Base-by-base conservation (phyloP, 192 early-diverging fungal genomes). In the Ambispora gerdemannii region DNA sequence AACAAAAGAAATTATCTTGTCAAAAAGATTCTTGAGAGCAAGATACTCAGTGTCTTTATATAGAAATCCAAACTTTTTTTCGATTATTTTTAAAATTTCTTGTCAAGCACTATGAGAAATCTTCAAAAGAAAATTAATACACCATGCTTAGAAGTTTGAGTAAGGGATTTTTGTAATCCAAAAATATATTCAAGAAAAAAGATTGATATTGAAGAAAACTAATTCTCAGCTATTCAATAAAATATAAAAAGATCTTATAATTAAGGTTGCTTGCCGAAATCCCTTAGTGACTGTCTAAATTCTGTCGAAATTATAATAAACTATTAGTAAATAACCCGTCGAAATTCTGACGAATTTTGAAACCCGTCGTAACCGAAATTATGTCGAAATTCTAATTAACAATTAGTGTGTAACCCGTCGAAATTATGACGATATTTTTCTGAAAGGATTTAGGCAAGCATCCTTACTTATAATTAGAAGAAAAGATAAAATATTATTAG, bases 101-200 rank as follows among this genome's bases (percentile, higher is more conserved):
- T 55, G 17, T 22, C 53, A 55, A 11, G 53, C 53, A 55, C 25
- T 25, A 22, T 6, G 25, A 7, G 25, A 22, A 7, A 55, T 6
- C 24, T 55, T 6, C 25, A 55, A 55, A 6, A 55, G 53, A 11
- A 55, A 25, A 55, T 55, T 55, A 11, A 55, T 55, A 22, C 53
- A 7, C 53, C 53, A 55, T 22, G 53, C 6, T 22, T 25, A 6
- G 53, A 22, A 7, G 10, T 55, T 17, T 55, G 17, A 55, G 53
- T 22, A 55, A 55, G 53, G 10, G 4, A n/a, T 55, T 55, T 55
- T 6, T 20, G 10, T 4, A 7, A 6, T 11, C 53, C 53, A 55
- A 55, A 55, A 11, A 55, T 55, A 25, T 55, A 55, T n/a, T 7
- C 24, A 7, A 55, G 25, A 55, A 55, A 55, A 55, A 25, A n/a